phyloP scores from a whole-genome alignment of 2,329 filamentous ascomycete genomes.

The Aspergillus ibericus region DNA sequence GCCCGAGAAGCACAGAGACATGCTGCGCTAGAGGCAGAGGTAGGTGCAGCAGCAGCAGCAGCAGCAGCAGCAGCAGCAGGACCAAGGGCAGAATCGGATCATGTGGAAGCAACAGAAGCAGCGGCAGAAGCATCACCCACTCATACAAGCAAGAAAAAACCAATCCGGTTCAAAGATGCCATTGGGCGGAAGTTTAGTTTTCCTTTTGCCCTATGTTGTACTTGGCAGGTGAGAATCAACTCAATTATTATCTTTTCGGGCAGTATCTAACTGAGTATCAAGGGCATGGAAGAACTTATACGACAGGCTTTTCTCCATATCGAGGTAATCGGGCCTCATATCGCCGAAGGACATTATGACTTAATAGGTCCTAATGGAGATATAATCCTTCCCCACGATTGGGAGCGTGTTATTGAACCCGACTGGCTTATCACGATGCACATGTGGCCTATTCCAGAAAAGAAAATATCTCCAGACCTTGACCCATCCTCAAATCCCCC shows the following conservation, averaged over 20 bases:
- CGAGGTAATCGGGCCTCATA: constrained; percentile 72
- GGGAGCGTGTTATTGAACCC: constrained; percentile 78
- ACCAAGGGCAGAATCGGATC: too few species aligned
- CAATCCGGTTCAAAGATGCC: neutral
- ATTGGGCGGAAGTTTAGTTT: neutral
- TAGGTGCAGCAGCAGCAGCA: too few species aligned
- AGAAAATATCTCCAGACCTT: too few species aligned
- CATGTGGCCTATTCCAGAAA: constrained; percentile 62
- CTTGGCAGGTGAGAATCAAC: neutral
- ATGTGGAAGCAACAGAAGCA: too few species aligned
- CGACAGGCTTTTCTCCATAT: constrained; percentile 80
- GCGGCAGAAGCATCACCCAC: too few species aligned
- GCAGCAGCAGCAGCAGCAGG: too few species aligned
- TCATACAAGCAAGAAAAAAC: too few species aligned
- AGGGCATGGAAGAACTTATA: constrained; percentile 84
- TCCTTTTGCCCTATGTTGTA: neutral
- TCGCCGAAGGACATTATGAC: constrained; percentile 77
- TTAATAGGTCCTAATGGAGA: constrained; percentile 75
- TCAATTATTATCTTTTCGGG: neutral
- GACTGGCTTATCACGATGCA: constrained; percentile 72
- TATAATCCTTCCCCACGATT: constrained; percentile 77
- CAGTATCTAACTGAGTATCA: neutral
- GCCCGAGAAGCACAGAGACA: too few species aligned
- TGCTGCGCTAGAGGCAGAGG: too few species aligned
- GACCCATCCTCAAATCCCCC: too few species aligned